These are phyloP conservation scores for Pseudogymnoascus sp. DNA, from an alignment of 2,329 filamentous ascomycete species.

Conservation along the genomic window DNA sequence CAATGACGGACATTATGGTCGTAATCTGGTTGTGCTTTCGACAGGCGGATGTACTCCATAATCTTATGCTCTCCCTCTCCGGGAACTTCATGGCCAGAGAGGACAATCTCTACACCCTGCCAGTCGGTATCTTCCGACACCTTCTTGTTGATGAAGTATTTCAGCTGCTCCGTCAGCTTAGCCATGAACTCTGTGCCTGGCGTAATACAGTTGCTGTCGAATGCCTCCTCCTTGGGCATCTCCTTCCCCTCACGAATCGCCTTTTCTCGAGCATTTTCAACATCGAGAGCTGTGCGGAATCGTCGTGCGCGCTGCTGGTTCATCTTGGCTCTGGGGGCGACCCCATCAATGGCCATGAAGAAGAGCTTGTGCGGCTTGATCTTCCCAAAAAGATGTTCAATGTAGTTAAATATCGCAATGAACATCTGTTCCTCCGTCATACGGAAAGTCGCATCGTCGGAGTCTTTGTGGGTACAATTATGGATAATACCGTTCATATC, in stretches of 20 bases:
- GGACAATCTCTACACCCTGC: constrained; percentile 92
- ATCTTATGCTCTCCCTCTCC: constrained; percentile 99
- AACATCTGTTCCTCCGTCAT: constrained; percentile 99
- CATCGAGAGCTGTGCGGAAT: constrained; percentile 89
- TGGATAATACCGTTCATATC: constrained; percentile 99
- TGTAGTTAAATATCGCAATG: constrained; percentile 99
- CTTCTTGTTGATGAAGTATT: constrained; percentile 99
- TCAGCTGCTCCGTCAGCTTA: constrained; percentile 83
- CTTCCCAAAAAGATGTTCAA: constrained; percentile 96
- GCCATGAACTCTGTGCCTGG: constrained; percentile 98
- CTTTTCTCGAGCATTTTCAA: constrained; percentile 83
- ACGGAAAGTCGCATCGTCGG: constrained; percentile 82
- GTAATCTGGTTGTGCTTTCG: constrained; percentile 90
- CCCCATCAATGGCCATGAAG: constrained; percentile 99
- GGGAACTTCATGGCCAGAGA: constrained; percentile 95
- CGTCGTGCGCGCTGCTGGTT: constrained; percentile 95
- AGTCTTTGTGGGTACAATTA: constrained; percentile 97
- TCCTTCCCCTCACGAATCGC: constrained; percentile 82
- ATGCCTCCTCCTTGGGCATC: constrained; percentile 89
- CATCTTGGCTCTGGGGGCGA: constrained; percentile 97
- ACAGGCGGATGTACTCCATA: constrained; percentile 98
- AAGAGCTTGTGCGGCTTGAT: constrained; percentile 98
- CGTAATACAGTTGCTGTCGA: constrained; percentile 99
- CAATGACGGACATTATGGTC: constrained; percentile 92
- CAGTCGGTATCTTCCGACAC: constrained; percentile 94